phyloP scores from a whole-genome alignment of 1,284 basidiomycete genomes.

The Athelia sp. region DNA sequence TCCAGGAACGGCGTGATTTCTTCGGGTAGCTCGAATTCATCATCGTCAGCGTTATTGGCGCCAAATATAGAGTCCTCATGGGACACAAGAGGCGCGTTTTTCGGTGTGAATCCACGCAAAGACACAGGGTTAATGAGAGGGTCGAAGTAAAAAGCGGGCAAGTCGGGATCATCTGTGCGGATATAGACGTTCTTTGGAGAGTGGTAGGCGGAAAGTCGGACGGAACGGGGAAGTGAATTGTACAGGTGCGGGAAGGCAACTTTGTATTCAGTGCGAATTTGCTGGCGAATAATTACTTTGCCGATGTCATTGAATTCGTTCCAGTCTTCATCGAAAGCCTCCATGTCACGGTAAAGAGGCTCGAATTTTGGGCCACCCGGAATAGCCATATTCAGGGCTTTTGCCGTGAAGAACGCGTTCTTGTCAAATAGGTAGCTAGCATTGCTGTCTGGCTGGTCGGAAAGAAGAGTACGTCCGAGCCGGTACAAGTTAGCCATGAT shows the following conservation, averaged over 20 bases:
- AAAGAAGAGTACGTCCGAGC: slow-evolving; percentile 88
- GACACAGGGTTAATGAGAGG: slow-evolving; percentile 97
- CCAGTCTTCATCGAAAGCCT: slow-evolving; percentile 98
- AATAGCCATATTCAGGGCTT: slow-evolving; percentile 97
- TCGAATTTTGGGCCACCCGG: slow-evolving; percentile 99
- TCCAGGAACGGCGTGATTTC: slow-evolving; percentile 81
- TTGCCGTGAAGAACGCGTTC: slow-evolving; percentile 97
- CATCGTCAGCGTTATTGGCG: slow-evolving; percentile 77
- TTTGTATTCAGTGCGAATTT: slow-evolving; percentile 98
- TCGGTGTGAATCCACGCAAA: slow-evolving; percentile 76
- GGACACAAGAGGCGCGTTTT: slow-evolving; percentile 77
- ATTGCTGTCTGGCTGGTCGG: slow-evolving; percentile 89
- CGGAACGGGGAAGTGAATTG: slow-evolving; percentile 95
- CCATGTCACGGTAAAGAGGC: slow-evolving; percentile 92
- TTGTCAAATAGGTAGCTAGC: slow-evolving; percentile 95
- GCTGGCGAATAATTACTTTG: slow-evolving; percentile 99
- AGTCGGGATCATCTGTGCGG: slow-evolving; percentile 96
- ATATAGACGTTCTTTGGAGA: slow-evolving; percentile 97
- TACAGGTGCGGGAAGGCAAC: slow-evolving; percentile 99
- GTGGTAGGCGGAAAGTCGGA: slow-evolving; percentile 91
- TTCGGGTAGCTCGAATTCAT: slow-evolving; percentile 87
- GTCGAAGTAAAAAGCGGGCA: slow-evolving; percentile 99
- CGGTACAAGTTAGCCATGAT: slow-evolving; percentile 98
- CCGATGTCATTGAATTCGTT: slow-evolving; percentile 99
- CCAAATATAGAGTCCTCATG: slow-evolving; percentile 95